Base-by-base conservation (phyloP, 2,329 filamentous ascomycete genomes). In the Fusarium clavum region DNA sequence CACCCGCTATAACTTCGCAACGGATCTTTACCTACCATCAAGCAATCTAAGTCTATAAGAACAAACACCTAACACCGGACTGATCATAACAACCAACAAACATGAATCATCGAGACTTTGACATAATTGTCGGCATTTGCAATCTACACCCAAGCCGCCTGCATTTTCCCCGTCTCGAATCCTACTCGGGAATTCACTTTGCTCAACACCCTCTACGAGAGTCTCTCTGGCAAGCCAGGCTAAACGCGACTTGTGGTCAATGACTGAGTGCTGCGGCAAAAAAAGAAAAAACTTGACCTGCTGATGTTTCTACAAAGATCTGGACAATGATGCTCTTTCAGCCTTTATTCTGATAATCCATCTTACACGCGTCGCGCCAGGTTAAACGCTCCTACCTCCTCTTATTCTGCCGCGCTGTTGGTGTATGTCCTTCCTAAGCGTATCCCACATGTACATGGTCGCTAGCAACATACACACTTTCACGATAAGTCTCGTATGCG, bases 301-400 rank as follows among this genome's bases (percentile, higher is more conserved):
- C 67, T 1, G 52, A 65, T 5, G n/a, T 14, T 2, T 24, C 47
- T 0, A 48, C 57, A 0, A 47, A 40, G 4, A 87, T 80, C 65
- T 86, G 4, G 88, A 85, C 1, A 85, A 89, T 59, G 87, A 89
- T 70, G 79, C 81, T 5, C 75, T 88, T 20, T 83, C 77, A 3
- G 84, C 85, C 1, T 83, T 27, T 27, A 10, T 27, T 88, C 55
- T 88, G 84, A 83, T 79, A 84, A 64, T 79, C 78, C 0, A 69
- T 85, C 16, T 76, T 77, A 0, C 81, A 81, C 32, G 1, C 82
- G 86, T 16, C 70, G 78, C 1, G 64, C 76, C 0, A 81, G 82
- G 3, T 62, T 85, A 0, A 47, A 66, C 2, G 40, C 48, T 6
- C 40, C 41, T 29, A 43, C 60, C 1, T 55, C 57, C 6, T 76